A percentile compares a stretch with the other conserved stretches of the same genome.
Conservation (phyloP, 306 rosid genomes). For the Casuarina equisetifolia region DNA sequence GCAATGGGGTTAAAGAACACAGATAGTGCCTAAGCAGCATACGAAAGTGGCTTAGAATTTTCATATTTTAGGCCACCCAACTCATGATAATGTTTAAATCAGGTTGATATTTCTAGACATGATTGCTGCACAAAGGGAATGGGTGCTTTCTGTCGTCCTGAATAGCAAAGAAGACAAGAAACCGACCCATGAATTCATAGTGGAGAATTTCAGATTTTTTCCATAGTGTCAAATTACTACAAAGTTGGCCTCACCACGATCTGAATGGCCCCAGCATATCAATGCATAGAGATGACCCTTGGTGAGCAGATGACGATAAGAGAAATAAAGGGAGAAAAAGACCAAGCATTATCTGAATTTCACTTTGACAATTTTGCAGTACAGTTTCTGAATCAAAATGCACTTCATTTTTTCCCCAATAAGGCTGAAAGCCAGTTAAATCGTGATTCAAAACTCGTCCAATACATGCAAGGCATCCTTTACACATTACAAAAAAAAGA, state of each 20-base stretch:
- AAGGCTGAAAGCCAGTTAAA: too few species aligned
- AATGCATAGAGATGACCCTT: not conserved
- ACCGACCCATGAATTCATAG: constrained; percentile 13
- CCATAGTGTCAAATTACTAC: constrained; percentile 24
- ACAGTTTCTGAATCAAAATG: too few species aligned
- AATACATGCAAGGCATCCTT: too few species aligned
- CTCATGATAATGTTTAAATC: not conserved
- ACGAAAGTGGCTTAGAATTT: not conserved
- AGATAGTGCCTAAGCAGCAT: not conserved
- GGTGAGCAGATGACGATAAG: not conserved
- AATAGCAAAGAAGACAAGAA: constrained; percentile 3
- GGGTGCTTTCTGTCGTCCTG: not conserved
- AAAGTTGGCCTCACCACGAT: constrained; percentile 13
- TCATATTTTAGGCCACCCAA: constrained; percentile 8
- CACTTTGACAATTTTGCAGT: not conserved
- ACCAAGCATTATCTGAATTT: not conserved
- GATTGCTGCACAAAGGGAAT: not conserved
- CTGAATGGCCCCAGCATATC: constrained; percentile 10
- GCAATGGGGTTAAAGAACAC: not conserved
- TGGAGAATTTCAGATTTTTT: constrained; percentile 28
- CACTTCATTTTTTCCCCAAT: too few species aligned
- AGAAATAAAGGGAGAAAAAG: not conserved
- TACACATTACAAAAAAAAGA: too few species aligned
- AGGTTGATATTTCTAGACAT: too few species aligned
- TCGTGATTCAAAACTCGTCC: too few species aligned